Conservation (phyloP, 805 yeast species). For the Ogataea methanolica region DNA sequence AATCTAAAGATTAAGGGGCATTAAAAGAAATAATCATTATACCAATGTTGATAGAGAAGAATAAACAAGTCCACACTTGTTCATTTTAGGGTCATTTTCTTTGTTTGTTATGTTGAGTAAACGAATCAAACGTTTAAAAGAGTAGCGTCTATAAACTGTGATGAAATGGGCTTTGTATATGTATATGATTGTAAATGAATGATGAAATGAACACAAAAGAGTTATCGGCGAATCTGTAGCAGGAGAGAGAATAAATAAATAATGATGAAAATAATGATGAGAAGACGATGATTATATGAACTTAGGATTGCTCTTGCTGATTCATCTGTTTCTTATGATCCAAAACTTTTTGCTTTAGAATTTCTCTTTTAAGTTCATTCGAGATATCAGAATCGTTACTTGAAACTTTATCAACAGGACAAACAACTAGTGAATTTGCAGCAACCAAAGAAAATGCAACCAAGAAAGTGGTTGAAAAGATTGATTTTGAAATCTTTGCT, state of each 20-base stretch:
- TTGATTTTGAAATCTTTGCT: slow-evolving; percentile 53
- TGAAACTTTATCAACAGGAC: slow-evolving; percentile 41
- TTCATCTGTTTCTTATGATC: background rate
- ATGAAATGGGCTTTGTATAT: background rate
- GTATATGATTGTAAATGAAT: background rate
- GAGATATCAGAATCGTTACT: slow-evolving; percentile 27
- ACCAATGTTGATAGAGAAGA: background rate
- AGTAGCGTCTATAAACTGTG: too few relatives aligned
- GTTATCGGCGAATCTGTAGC: too few relatives aligned
- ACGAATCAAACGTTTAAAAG: too few relatives aligned
- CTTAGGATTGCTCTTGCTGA: background rate
- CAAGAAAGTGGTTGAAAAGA: slow-evolving; percentile 71
- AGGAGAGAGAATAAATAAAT: too few relatives aligned
- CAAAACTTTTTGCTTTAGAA: slow-evolving; percentile 5
- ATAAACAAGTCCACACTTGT: slow-evolving; percentile 1
- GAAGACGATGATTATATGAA: too few relatives aligned
- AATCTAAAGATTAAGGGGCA: too few relatives aligned
- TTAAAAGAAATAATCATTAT: too few relatives aligned
- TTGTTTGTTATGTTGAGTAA: background rate
- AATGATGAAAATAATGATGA: too few relatives aligned
- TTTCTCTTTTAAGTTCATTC: slow-evolving; percentile 16
- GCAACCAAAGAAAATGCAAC: slow-evolving; percentile 53
- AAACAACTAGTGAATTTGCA: slow-evolving; percentile 32
- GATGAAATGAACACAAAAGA: too few relatives aligned
- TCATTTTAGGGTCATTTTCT: background rate